Evolutionary conservation across 192 early-diverging fungal species (phyloP).

Genomic region (Lobosporangium transversale): DNA sequence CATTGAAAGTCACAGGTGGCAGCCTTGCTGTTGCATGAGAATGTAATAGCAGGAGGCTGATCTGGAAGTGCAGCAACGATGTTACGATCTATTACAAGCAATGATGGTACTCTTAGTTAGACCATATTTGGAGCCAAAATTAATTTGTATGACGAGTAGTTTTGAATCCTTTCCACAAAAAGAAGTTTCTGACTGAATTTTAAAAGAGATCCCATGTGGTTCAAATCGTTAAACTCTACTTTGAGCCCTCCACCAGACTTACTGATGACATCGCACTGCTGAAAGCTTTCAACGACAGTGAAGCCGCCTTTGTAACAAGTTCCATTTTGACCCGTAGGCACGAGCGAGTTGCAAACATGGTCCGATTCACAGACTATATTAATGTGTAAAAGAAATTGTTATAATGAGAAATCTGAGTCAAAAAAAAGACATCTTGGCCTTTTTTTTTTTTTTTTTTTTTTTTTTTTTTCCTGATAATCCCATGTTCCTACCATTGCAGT

Average conservation of each 20-base stretch:
- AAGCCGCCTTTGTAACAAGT: conserved; percentile 80
- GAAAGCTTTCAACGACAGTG: conserved; percentile 73
- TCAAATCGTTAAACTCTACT: not conserved
- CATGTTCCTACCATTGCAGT: conserved; percentile 76
- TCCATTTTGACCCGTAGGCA: conserved; percentile 74
- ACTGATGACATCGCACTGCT: conserved; percentile 82
- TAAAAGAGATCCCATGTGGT: not conserved
- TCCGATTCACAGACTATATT: conserved; percentile 77
- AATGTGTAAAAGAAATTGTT: not conserved
- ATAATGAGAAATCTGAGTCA: not conserved
- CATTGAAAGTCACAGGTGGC: conserved; percentile 80
- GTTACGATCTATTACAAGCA: conserved; percentile 68
- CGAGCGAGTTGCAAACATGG: conserved; percentile 71
- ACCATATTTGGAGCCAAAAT: no score
- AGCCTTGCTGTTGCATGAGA: conserved; percentile 69
- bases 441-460: not conserved
- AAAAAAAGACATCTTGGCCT: not conserved
- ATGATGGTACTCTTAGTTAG: no score
- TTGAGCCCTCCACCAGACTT: conserved; percentile 42
- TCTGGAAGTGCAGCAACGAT: conserved; percentile 68
- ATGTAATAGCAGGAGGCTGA: conserved; percentile 82
- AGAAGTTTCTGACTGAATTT: no score
- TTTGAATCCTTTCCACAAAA: not conserved
- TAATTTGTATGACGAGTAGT: no score
- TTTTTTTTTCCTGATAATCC: not conserved